phyloP scores from a whole-genome alignment of 179 eudicot genomes.

The Gypsophila paniculata region DNA sequence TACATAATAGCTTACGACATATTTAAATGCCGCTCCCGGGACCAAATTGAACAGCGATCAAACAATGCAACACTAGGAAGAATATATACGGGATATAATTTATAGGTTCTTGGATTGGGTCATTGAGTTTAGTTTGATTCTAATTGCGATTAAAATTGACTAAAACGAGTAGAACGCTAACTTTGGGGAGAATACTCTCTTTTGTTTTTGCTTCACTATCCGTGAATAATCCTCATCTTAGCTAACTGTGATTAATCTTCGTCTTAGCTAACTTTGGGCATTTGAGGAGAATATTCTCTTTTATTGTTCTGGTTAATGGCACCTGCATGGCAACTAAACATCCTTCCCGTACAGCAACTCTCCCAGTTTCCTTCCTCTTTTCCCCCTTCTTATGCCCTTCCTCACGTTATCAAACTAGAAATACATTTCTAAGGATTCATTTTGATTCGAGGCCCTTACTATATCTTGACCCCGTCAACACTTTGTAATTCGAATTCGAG shows the following conservation, averaged over 20 bases:
- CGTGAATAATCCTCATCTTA: neutral
- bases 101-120: neutral
- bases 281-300: neutral
- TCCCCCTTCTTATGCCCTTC: neutral
- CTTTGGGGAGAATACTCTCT: no score
- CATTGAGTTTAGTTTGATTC: neutral
- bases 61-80: neutral
- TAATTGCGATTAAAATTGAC: neutral
- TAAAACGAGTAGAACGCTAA: neutral
- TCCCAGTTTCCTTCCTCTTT: neutral
- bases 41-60: neutral
- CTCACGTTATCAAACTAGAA: no score
- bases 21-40: no score
- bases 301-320: neutral
- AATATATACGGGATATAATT: neutral
- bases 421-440: neutral
- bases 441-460: neutral
- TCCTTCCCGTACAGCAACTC: neutral
- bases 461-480: neutral
- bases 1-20: neutral
- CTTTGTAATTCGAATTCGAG: neutral
- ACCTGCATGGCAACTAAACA: neutral
- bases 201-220: neutral
- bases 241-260: neutral
- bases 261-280: neutral